phyloP scores from a whole-genome alignment of 768 basidiomycete genomes.

The Boletus bicolor region DNA sequence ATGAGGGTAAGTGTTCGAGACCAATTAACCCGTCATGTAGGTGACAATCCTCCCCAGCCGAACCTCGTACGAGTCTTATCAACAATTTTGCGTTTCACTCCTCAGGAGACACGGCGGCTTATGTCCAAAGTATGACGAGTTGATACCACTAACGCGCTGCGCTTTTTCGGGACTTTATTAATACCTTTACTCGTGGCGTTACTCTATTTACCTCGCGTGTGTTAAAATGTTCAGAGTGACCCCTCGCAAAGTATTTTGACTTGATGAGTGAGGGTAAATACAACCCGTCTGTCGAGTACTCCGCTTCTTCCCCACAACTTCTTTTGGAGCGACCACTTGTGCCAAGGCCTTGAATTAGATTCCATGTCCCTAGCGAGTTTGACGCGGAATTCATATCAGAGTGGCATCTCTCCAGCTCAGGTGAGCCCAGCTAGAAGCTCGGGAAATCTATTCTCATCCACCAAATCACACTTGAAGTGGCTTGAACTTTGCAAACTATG shows the following conservation, averaged over 20 bases:
- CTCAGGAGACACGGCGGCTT: conserved; percentile 86
- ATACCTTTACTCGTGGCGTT: neutral
- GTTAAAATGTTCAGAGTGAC: neutral
- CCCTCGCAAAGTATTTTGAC: neutral
- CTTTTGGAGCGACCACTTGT: neutral
- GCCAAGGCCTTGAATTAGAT: neutral
- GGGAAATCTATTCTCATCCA: conserved; percentile 1
- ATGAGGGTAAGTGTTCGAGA: conserved; percentile 72
- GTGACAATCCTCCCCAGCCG: conserved; percentile 46
- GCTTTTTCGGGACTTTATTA: neutral
- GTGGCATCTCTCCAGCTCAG: conserved; percentile 61
- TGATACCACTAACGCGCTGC: neutral
- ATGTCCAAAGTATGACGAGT: conserved; percentile 71
- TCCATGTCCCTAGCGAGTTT: conserved; percentile 66
- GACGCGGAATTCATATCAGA: conserved; percentile 72
- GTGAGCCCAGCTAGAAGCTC: conserved; percentile 33
- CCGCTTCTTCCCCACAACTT: neutral
- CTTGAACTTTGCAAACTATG: conserved; percentile 59
- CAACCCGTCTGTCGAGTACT: neutral
- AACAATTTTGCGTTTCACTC: conserved; percentile 91
- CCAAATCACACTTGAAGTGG: conserved; percentile 49
- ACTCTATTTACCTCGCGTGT: neutral
- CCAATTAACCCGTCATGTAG: neutral
- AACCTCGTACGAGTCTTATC: conserved; percentile 89
- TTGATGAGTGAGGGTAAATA: neutral